Percentiles rank a stretch among this genome's conserved stretches.
Evolutionary conservation across 768 basidiomycete genomes (phyloP).

Genomic region (Dioszegia aurantiaca): DNA sequence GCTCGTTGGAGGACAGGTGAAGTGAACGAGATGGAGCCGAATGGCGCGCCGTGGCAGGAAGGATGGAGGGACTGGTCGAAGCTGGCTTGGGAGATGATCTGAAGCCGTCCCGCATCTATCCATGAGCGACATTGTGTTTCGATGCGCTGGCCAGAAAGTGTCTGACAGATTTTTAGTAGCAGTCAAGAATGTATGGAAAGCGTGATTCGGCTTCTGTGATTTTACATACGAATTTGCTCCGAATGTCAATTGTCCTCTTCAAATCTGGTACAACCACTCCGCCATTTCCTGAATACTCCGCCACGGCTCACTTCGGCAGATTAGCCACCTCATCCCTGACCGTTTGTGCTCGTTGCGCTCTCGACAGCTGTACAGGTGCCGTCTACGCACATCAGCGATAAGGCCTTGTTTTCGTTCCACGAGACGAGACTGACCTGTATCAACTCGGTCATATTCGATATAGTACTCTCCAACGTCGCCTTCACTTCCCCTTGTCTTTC

Average conservation of each 20-base stretch:
- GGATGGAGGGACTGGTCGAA: constrained; percentile 19
- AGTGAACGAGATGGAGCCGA: background rate
- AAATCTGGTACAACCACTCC: too few species aligned
- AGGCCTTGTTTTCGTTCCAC: background rate
- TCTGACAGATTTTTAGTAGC: too few species aligned
- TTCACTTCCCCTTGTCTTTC: constrained; percentile 37
- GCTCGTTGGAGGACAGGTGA: background rate
- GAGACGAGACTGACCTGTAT: constrained; percentile 19
- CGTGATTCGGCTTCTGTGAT: too few species aligned
- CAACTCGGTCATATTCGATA: constrained; percentile 36
- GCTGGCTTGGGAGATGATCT: constrained; percentile 16
- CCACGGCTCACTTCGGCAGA: constrained; percentile 14
- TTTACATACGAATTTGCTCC: too few species aligned
- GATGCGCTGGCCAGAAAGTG: too few species aligned
- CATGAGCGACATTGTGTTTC: too few species aligned
- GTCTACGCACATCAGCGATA: constrained; percentile 20
- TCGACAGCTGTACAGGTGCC: constrained; percentile 33
- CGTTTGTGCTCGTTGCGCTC: constrained; percentile 41
- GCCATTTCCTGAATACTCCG: background rate
- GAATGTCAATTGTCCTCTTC: too few species aligned
- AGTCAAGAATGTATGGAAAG: too few species aligned
- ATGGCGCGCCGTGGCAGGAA: constrained; percentile 17
- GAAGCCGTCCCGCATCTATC: too few species aligned
- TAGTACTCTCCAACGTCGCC: constrained; percentile 31
- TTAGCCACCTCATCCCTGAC: constrained; percentile 38